phyloP scores from a whole-genome alignment of 2,329 filamentous ascomycete genomes.

The Monilinia laxa region DNA sequence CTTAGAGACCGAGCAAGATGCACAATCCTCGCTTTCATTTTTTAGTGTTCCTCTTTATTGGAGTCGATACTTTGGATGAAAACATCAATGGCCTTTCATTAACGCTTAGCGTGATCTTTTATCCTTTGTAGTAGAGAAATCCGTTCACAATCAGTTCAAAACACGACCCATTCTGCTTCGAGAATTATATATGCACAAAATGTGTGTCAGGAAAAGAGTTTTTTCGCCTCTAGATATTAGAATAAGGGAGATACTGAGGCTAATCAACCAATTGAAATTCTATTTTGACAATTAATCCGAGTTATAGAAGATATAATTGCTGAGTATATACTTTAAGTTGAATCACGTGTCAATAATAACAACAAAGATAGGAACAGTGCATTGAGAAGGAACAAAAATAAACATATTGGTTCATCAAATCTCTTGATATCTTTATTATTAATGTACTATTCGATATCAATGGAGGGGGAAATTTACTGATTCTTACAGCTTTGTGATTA shows the following conservation, averaged over 20 bases:
- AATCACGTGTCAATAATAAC: neutral
- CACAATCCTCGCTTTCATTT: neutral
- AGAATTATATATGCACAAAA: neutral
- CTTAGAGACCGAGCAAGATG: neutral
- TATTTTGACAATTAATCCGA: neutral
- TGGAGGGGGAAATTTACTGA: neutral
- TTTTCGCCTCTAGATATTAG: no score
- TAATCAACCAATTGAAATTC: neutral
- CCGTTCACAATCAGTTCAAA: neutral
- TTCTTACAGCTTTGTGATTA: neutral
- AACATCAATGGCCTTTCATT: neutral
- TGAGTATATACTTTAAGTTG: neutral
- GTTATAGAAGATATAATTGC: no score
- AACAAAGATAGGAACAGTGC: neutral
- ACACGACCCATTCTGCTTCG: neutral
- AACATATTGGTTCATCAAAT: neutral
- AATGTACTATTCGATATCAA: neutral
- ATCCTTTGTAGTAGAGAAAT: neutral
- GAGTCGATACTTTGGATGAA: neutral
- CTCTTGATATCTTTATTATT: neutral
- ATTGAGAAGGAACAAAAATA: neutral
- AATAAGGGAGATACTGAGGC: no score
- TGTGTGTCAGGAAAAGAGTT: neutral
- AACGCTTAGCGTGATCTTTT: neutral
- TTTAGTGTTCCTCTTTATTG: neutral